These are phyloP conservation scores for Guillardia theta DNA, from an alignment of 78 protist species.

Conservation along the genomic window DNA sequence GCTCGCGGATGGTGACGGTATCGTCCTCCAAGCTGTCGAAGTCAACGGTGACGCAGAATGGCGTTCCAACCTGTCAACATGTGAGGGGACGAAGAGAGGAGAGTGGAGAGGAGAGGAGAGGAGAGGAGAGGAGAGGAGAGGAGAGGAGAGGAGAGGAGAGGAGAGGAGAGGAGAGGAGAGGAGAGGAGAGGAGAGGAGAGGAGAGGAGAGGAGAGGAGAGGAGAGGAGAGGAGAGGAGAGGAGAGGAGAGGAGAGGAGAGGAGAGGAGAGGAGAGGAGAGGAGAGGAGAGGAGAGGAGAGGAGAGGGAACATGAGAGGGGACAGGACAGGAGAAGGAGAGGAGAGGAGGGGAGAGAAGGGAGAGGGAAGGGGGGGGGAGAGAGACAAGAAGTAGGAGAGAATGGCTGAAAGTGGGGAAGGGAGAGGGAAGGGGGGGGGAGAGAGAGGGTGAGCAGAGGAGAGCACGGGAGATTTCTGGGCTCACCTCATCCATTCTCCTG, in stretches of 20 bases:
- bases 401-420: not conserved
- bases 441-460: not conserved
- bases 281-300: not conserved
- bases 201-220: not conserved
- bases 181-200: not conserved
- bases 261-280: not conserved
- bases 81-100: not conserved
- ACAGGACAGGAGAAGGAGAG: not conserved
- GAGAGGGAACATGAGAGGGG: too few relatives aligned
- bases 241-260: not conserved
- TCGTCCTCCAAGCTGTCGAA: conserved; percentile 31
- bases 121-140: not conserved
- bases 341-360: not conserved
- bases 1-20: conserved; percentile 58
- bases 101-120: not conserved
- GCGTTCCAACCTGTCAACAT: too few relatives aligned
- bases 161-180: not conserved
- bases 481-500: conserved; percentile 62
- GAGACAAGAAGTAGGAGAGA: not conserved
- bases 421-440: not conserved
- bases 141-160: not conserved
- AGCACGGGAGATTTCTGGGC: not conserved
- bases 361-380: too few relatives aligned
- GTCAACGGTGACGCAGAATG: conserved; percentile 67
- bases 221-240: not conserved